phyloP scores from a whole-genome alignment of 805 yeast genomes.

The Grigorovia humatica region DNA sequence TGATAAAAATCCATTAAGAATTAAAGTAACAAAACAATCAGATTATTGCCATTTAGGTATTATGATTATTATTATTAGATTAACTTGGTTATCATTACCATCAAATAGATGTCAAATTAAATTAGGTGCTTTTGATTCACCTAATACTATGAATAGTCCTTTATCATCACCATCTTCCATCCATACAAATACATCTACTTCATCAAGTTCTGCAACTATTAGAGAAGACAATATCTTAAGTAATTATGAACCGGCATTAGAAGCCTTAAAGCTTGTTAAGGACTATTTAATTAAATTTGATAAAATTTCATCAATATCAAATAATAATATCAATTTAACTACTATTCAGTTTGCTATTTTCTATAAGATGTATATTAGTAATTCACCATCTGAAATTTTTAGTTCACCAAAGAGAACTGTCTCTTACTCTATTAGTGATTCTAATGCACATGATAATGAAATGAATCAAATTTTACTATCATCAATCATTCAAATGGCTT shows the following conservation, averaged over 20 bases:
- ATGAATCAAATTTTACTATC: conserved; percentile 47
- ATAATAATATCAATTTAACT: conserved; percentile 25
- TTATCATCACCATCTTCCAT: conserved; percentile 5
- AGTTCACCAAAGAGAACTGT: conserved; percentile 3
- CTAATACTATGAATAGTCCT: conserved; percentile 4
- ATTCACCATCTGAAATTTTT: conserved; percentile 40
- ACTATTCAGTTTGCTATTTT: conserved; percentile 51
- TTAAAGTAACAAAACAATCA: conserved; percentile 27
- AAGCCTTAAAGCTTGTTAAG: conserved; percentile 19
- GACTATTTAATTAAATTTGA: conserved; percentile 26
- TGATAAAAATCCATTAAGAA: conserved; percentile 14
- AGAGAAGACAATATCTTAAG: conserved; percentile 23
- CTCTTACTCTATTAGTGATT: conserved; percentile 9
- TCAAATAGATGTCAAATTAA: conserved; percentile 29
- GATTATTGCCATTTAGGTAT: conserved; percentile 40
- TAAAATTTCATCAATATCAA: conserved; percentile 27
- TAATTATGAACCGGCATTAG: conserved; percentile 23
- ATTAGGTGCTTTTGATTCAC: conserved; percentile 12
- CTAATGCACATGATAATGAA: conserved; percentile 39
- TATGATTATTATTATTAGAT: conserved; percentile 39
- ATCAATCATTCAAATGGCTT: conserved; percentile 54
- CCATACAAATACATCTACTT: conserved; percentile 5
- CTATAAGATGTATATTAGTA: conserved; percentile 44
- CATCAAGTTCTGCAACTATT: conserved; percentile 17
- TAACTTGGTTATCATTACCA: conserved; percentile 49